Percentiles rank a stretch among this genome's conserved stretches.
Conservation (phyloP, 306 rosid genomes). For the Elaeagnus macrophylla region DNA sequence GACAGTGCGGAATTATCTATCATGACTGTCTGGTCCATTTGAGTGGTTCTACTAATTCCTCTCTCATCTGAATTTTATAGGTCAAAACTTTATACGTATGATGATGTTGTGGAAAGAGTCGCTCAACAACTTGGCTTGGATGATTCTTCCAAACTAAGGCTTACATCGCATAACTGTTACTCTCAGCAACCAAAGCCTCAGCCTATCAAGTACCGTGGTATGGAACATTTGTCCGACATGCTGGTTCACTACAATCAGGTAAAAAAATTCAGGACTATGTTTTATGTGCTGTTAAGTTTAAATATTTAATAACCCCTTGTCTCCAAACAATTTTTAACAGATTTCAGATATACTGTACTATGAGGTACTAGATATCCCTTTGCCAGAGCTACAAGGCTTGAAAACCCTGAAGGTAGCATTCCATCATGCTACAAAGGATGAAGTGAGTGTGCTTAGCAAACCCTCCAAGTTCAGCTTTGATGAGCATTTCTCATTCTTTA, state of each 20-base stretch:
- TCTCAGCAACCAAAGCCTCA: conserved; percentile 94
- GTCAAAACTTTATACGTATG: conserved; percentile 80
- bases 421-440: conserved; percentile 80
- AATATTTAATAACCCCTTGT: conserved; percentile 10
- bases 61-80: conserved; percentile 28
- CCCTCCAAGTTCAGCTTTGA: conserved; percentile 1
- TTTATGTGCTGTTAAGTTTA: conserved; percentile 10
- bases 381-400: conserved; percentile 86
- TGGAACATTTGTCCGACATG: conserved; percentile 79
- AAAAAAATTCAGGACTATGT: conserved; percentile 11
- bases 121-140: conserved; percentile 78
- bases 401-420: conserved; percentile 86
- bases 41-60: neutral
- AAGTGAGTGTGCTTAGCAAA: conserved; percentile 42
- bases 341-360: conserved; percentile 76
- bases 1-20: conserved; percentile 13
- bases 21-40: neutral
- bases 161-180: conserved; percentile 83
- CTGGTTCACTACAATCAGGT: conserved; percentile 90
- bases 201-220: conserved; percentile 77
- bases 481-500: neutral
- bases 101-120: conserved; percentile 77
- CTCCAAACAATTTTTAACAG: conserved; percentile 31
- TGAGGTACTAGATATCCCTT: conserved; percentile 87
- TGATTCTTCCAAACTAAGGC: conserved; percentile 75